Conservation (phyloP, 169 alveolate species). For the Cryptosporidium muris region DNA sequence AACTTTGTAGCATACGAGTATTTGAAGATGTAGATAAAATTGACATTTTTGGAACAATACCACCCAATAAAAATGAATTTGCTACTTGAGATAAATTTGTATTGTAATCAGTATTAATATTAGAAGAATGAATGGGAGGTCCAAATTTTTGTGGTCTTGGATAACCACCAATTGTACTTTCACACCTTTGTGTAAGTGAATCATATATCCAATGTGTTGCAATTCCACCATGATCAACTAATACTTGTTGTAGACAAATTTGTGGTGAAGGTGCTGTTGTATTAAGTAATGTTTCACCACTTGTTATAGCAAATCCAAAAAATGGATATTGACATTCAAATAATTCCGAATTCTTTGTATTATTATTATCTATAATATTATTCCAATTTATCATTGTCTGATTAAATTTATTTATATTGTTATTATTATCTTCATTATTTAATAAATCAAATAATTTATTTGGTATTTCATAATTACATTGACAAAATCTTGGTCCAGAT, state of each 20-base stretch:
- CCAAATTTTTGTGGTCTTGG: slow-evolving; percentile 67
- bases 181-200: slow-evolving; percentile 68
- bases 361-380: slow-evolving; percentile 3
- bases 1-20: slow-evolving; percentile 10
- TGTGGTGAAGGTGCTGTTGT: slow-evolving; percentile 69
- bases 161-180: slow-evolving; percentile 63
- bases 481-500: slow-evolving; percentile 71
- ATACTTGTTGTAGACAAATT: slow-evolving; percentile 44
- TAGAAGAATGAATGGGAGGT: slow-evolving; percentile 6
- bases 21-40: neutral
- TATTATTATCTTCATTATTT: slow-evolving; percentile 26
- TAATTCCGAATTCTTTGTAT: neutral
- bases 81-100: neutral
- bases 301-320: slow-evolving; percentile 67
- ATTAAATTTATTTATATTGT: neutral
- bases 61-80: slow-evolving; percentile 60
- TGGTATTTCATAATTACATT: slow-evolving; percentile 70
- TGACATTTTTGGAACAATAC: slow-evolving; percentile 38
- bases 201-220: slow-evolving; percentile 68
- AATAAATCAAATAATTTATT: slow-evolving; percentile 48
- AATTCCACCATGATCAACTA: slow-evolving; percentile 61
- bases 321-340: slow-evolving; percentile 61
- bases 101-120: neutral
- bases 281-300: slow-evolving; percentile 43
- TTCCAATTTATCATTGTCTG: neutral